A percentile compares a stretch with the other conserved stretches of the same genome.
Evolutionary conservation across 495 filamentous ascomycete species (phyloP).

Genomic region (Penicillium taxi): DNA sequence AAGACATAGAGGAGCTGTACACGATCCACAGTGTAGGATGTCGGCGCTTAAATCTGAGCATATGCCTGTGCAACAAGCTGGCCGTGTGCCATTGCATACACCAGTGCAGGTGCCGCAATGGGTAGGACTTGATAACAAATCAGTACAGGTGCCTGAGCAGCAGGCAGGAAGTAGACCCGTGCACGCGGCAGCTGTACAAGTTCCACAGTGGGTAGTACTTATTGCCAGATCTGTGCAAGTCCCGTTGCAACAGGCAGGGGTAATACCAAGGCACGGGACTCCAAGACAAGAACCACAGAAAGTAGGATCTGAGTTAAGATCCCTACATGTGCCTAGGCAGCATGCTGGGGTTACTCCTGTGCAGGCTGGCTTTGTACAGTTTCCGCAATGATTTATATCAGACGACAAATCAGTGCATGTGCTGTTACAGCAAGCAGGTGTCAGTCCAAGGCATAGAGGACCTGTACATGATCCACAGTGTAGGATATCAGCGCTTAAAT

Average conservation of each 20-base stretch:
- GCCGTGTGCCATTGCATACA: no score
- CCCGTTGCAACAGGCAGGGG: slow-evolving; percentile 6
- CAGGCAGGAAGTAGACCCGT: slow-evolving; percentile 10
- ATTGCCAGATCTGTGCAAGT: slow-evolving; percentile 8
- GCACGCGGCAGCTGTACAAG: slow-evolving; percentile 1
- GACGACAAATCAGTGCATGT: slow-evolving; percentile 8
- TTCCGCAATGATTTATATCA: not conserved
- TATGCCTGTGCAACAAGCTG: slow-evolving; percentile 12
- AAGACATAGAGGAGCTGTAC: slow-evolving; percentile 3
- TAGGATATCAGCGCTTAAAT: slow-evolving; percentile 4
- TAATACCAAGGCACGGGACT: slow-evolving; percentile 5
- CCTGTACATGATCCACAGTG: slow-evolving; percentile 11
- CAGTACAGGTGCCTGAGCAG: slow-evolving; percentile 5
- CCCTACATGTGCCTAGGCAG: slow-evolving; percentile 10
- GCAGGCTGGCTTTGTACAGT: no score
- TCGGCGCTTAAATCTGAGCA: slow-evolving; percentile 10
- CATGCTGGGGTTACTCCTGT: slow-evolving; percentile 3
- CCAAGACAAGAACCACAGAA: slow-evolving; percentile 10
- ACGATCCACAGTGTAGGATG: slow-evolving; percentile 9
- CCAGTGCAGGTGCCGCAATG: no score
- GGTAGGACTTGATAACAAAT: no score
- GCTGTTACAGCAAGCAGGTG: slow-evolving; percentile 11
- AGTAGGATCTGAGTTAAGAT: slow-evolving; percentile 2
- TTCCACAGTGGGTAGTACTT: slow-evolving; percentile 4
- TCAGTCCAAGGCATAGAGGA: slow-evolving; percentile 4